These are phyloP conservation scores for Paradendryphiella salina DNA, from an alignment of 2,329 filamentous ascomycete species.

Conservation along the genomic window DNA sequence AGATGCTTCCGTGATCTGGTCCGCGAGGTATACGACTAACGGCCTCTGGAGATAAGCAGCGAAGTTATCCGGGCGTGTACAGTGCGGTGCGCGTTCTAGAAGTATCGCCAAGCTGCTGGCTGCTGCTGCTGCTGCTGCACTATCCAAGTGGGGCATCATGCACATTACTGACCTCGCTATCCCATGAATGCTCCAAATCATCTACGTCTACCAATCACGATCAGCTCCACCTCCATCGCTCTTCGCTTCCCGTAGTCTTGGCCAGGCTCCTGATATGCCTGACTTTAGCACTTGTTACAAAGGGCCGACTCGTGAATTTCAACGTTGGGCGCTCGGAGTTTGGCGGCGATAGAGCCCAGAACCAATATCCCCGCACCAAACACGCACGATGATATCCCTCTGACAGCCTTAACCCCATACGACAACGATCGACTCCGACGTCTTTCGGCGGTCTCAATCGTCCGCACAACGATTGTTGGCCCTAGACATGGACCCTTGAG, in stretches of 20 bases:
- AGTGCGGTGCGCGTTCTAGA: background rate
- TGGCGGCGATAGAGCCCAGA: conserved; percentile 8
- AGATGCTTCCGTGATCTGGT: background rate
- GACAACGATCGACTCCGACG: conserved; percentile 4
- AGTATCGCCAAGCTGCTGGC: background rate
- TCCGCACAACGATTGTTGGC: background rate
- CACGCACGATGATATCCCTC: conserved; percentile 6
- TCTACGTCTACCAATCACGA: background rate
- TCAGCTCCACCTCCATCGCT: background rate
- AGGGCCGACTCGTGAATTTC: background rate
- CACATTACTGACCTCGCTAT: background rate
- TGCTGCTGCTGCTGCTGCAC: background rate
- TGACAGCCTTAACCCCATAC: conserved; percentile 9
- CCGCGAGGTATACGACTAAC: no score
- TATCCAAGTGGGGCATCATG: background rate
- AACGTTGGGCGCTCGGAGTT: background rate
- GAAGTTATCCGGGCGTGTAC: background rate
- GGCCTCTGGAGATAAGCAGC: no score
- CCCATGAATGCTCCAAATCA: background rate
- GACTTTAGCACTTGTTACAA: background rate
- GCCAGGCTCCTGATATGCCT: background rate
- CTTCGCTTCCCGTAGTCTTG: background rate
- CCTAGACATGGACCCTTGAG: conserved; percentile 1
- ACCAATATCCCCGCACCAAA: conserved; percentile 1
- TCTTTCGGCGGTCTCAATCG: background rate